Percentiles rank a stretch among this genome's conserved stretches.
phyloP scores from a whole-genome alignment of 352 stramenopile genomes.

The Peronospora farinosa region DNA sequence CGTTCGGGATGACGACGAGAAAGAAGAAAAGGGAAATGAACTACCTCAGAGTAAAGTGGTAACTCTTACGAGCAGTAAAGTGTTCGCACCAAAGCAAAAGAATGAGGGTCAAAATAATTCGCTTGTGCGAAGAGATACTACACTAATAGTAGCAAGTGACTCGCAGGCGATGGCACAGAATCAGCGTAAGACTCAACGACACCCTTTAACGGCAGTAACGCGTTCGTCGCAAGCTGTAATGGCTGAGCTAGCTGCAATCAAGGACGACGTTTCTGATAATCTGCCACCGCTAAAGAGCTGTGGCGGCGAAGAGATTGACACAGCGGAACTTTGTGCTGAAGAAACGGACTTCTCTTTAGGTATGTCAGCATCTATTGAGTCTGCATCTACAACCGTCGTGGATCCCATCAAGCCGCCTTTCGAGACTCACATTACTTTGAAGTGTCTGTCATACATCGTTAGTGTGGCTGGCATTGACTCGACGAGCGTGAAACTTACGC shows the following conservation, averaged over 20 bases:
- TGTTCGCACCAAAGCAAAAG: slow-evolving; percentile 7
- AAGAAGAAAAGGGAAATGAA: slow-evolving; percentile 19
- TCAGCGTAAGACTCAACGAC: slow-evolving; percentile 5
- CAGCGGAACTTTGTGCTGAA: slow-evolving; percentile 3
- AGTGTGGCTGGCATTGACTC: slow-evolving; percentile 32
- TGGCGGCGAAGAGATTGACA: slow-evolving; percentile 11
- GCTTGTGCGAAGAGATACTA: no score
- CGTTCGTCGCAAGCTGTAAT: background rate
- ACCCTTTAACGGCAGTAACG: background rate
- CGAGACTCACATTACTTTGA: slow-evolving; percentile 35
- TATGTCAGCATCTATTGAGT: background rate
- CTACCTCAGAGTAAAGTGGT: background rate
- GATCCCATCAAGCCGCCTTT: slow-evolving; percentile 25
- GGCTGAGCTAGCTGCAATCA: slow-evolving; percentile 17
- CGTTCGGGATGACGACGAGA: slow-evolving; percentile 37
- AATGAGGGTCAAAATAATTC: slow-evolving; percentile 41
- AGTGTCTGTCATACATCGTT: slow-evolving; percentile 51
- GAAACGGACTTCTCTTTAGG: slow-evolving; percentile 1
- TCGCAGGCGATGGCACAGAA: slow-evolving; percentile 27
- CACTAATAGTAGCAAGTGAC: slow-evolving; percentile 64
- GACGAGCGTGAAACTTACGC: slow-evolving; percentile 34
- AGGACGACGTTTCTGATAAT: slow-evolving; percentile 30
- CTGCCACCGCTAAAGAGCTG: slow-evolving; percentile 53
- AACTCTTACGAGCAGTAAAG: background rate
- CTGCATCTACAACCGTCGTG: background rate